Base-by-base conservation (phyloP, 352 stramenopile species). In the Globisporangium alternatum region DNA sequence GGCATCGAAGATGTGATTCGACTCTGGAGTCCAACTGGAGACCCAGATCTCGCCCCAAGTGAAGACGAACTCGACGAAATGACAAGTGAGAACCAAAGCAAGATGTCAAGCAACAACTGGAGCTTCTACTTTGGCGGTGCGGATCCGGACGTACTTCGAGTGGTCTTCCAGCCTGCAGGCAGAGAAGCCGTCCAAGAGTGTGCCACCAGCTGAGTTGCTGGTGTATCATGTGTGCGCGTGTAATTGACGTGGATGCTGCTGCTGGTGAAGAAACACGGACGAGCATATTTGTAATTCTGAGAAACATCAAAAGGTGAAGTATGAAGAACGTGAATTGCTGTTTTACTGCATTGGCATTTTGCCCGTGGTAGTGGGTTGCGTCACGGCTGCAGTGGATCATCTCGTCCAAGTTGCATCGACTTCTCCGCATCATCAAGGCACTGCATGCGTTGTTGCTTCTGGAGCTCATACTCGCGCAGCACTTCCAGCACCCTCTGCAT, bases 1-100 rank as follows among this genome's bases (percentile, higher is more conserved):
- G 86, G 86, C 3, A 93, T 95, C 48, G 86, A 95, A 60, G 80
- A 89, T 52, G 84, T 95, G 2, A 83, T 95, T 69, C 81, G 86
- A 6, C 60, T 95, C 47, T 95, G 86, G 86, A 88, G 70, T 22
- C 86, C 86, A 0, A 89, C 74, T 0, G 79, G 71, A 17, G 68
- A 77, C 1, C 64, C 66, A 5, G 76, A 83, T 6, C 77, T 67
- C 25, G 68, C 74, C 2, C 75, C 79, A 12, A 81, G 61, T 0
- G 68, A 81, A 56, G 70, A 77, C 13, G 77, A 91, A 8, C 55
- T 93, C 56, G 76, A 86, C 21, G 69, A 69, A 0, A 80, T 91
- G 64, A 64, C 80, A 21, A 69, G 60, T 3, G 72, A 64, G 45
- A 95, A 95, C 66, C 86, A 95, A 59, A 71, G 53, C 19, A 77